Base-by-base conservation (phyloP, 192 early-diverging fungal genomes). In the Gamsiella multidivaricata region DNA sequence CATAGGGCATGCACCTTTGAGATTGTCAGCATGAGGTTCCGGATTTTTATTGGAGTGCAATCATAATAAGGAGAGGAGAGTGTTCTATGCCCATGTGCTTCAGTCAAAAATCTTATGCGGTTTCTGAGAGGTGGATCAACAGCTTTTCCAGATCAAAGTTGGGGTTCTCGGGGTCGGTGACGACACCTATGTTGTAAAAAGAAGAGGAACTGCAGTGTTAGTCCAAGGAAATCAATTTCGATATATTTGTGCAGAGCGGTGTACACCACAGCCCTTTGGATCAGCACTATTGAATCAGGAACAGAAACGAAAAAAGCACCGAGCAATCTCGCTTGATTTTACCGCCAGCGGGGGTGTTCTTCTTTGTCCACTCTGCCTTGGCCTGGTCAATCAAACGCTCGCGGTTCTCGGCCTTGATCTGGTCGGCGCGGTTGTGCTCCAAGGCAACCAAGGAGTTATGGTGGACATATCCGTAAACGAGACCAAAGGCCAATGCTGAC, bases 311-410 rank as follows among this genome's bases (percentile, higher is more conserved):
- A n/a, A n/a, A n/a, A n/a, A n/a, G n/a, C n/a, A n/a, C n/a, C n/a
- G n/a, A n/a, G n/a, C n/a, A n/a, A n/a, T n/a, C n/a, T n/a, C n/a
- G n/a, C n/a, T n/a, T n/a, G n/a, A n/a, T n/a, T n/a, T 69, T 56
- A 69, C 61, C 70, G 39, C 55, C 74, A 6, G 66, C 39, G n/a
- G 64, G 68, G 36, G 52, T 42, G 61, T 93, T 82, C 84, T 93
- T 90, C 67, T 88, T 89, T 25, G 88, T 90, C 65, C 93, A 96
- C 69, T 93, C 93, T 23, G 81, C 70, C 61, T 90, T 90, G 39
- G 89, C 94, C 80, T 93, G 86, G 26, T 90, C 88, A 69, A 94
- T 88, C 52, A 96, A 73, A 31, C 70, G 66, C 66, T 94, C 87
- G 61, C 85, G 80, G 65, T 80, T 81, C 43, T 83, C 79, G 69